Conservation (phyloP, 148 eudicot species). For the Camellia sinensis region DNA sequence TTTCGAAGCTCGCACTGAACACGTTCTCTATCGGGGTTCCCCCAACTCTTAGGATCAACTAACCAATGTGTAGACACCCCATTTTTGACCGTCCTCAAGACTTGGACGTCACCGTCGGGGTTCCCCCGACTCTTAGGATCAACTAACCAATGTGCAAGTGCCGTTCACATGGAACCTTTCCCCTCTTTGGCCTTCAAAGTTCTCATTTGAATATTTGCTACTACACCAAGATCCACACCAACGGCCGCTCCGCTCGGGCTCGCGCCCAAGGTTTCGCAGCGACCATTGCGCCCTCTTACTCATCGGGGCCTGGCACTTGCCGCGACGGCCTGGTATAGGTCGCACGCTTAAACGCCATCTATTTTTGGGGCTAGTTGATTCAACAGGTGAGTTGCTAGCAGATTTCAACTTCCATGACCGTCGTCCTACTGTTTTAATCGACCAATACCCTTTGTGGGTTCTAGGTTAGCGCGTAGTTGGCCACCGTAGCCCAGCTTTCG, state of each 20-base stretch:
- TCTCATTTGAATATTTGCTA: background rate
- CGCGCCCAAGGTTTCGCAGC: too few species aligned
- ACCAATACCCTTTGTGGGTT: background rate
- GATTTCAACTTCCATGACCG: background rate
- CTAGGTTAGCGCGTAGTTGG: slow-evolving; percentile 4
- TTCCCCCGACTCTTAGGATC: too few species aligned
- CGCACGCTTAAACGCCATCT: background rate
- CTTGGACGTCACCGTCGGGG: too few species aligned
- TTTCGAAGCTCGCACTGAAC: background rate
- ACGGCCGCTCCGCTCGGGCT: background rate
- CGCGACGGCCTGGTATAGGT: background rate
- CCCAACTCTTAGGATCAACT: too few species aligned
- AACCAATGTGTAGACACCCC: too few species aligned
- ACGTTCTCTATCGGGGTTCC: too few species aligned
- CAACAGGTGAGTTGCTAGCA: background rate
- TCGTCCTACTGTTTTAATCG: background rate
- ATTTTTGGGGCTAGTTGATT: background rate
- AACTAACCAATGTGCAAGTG: too few species aligned
- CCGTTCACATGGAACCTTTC: background rate
- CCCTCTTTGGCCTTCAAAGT: background rate
- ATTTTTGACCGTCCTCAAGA: too few species aligned
- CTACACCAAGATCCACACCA: background rate
- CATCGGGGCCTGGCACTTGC: too few species aligned
- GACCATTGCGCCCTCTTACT: too few species aligned
- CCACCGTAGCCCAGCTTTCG: background rate